These are phyloP conservation scores for Colletotrichum eremochloae DNA, from an alignment of 2,329 filamentous ascomycete species.

Conservation along the genomic window DNA sequence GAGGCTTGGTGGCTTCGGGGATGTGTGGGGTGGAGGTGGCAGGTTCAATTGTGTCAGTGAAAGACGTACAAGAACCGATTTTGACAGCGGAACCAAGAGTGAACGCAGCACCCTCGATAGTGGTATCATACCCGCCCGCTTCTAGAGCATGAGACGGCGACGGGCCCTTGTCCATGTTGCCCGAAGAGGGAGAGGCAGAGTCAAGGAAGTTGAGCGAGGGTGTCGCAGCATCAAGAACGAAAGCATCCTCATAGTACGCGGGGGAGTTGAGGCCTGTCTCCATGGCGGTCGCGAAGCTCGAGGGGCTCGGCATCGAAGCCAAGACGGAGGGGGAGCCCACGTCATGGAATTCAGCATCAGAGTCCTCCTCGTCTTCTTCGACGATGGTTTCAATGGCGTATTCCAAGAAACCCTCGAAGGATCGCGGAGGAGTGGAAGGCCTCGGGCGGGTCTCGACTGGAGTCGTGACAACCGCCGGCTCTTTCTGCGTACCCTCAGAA, in stretches of 20 bases:
- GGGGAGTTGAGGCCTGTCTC: constrained; percentile 35
- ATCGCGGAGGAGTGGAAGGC: neutral
- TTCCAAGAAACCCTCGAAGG: constrained; percentile 33
- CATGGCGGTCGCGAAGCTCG: constrained; percentile 35
- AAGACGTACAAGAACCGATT: constrained; percentile 39
- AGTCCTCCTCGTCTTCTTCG: constrained; percentile 36
- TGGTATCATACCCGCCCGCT: constrained; percentile 3
- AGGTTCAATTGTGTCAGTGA: constrained; percentile 21
- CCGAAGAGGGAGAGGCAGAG: constrained; percentile 3
- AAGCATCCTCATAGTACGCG: constrained; percentile 21
- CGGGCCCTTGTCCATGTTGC: neutral
- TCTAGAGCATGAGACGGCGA: neutral
- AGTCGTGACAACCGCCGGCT: constrained; percentile 11
- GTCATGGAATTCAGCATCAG: constrained; percentile 35
- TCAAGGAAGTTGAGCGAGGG: neutral
- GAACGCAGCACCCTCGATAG: neutral
- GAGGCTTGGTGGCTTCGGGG: constrained; percentile 18
- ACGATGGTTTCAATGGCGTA: constrained; percentile 33
- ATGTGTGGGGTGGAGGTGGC: neutral
- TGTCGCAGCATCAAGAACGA: constrained; percentile 4
- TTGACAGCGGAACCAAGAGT: constrained; percentile 5
- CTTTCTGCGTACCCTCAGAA: neutral
- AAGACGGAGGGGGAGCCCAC: constrained; percentile 20
- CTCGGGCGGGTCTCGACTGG: constrained; percentile 7
- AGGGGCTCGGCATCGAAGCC: constrained; percentile 26